Evolutionary conservation across 371 early-diverging fungal species (phyloP), one percentile per base, ranked within the genome.

Genomic region (Mycotypha africana): DNA sequence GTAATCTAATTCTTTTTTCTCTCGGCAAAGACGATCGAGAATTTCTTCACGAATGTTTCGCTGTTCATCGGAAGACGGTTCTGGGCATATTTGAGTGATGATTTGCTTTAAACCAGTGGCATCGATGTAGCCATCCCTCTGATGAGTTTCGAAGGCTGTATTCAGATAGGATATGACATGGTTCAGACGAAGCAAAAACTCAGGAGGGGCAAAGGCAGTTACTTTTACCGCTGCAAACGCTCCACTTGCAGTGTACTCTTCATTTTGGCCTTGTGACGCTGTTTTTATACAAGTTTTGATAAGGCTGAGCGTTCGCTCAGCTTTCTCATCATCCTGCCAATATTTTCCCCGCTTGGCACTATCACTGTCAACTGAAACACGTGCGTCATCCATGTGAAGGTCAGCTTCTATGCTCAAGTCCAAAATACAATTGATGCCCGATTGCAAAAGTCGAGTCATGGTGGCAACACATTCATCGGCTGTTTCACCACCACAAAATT

Each of bases 401-500:
- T 97, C 96, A 15, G 91, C 88, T 60, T 97, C 97, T 33, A 93
- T 77, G 0, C 92, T 88, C 16, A 90, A 67, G 61, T 93, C 95
- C 31, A 95, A 78, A 56, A 95, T 95, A 25, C 87, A 81, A 17
- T 88, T 86, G 65, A 97, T 88, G 6, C 87, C 82, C 12, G 70
- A 59, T 17, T 65, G 58, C 44, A 81, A 61, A 44, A 95, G 75
- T 17, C 56, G 40, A 31, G 77, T 75, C 91, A 97, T 93, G 14
- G 84, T 83, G n/a, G 84, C 81, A 8, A 84, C 67, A 47, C 93
- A 89, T 55, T 94, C 94, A 11, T 81, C 81, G 23, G 87, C 76
- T 14, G 85, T 84, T 66, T 97, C 96, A 46, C 98, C 98, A 33
- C 93, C 95, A 60, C 93, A 93, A 64, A 95, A 95, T 50, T 91